These are phyloP conservation scores for Apophysomyces sp. DNA, from an alignment of 371 early-diverging fungal genomes.

Conservation along the genomic window DNA sequence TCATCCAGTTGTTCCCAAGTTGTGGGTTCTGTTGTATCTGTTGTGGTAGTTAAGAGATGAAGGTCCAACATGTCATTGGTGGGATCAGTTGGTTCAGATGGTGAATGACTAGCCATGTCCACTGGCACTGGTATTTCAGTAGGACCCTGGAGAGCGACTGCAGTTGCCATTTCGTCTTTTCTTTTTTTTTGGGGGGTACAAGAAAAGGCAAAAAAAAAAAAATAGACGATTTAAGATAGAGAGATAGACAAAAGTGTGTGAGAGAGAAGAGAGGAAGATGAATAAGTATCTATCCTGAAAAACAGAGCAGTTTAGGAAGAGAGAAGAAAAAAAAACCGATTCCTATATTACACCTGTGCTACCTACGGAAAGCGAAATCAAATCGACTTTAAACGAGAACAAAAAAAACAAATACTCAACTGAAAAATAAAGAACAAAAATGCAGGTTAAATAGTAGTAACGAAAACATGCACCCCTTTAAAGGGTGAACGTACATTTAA, in stretches of 20 bases:
- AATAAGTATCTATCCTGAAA: too few species aligned
- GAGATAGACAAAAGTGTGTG: too few species aligned
- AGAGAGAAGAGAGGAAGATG: too few species aligned
- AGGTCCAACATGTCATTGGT: neutral
- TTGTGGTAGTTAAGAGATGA: neutral
- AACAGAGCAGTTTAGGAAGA: too few species aligned
- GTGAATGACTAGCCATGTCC: neutral
- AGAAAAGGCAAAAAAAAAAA: neutral
- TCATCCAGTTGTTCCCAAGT: neutral
- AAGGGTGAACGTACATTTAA: neutral
- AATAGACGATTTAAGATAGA: too few species aligned
- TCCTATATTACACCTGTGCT: neutral
- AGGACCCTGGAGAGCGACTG: neutral
- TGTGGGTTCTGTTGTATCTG: neutral
- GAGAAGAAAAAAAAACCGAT: too few species aligned
- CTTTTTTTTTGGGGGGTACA: neutral
- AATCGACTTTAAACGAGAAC: neutral
- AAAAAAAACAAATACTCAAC: neutral
- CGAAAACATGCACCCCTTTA: neutral
- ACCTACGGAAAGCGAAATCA: neutral
- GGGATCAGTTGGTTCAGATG: neutral
- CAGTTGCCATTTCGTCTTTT: neutral
- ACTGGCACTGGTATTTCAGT: neutral
- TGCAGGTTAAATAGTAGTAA: conserved; percentile 1
- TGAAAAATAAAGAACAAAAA: neutral